Evolutionary conservation across 2,329 filamentous ascomycete genomes (phyloP).

Genomic region (Alternaria gaisen): DNA sequence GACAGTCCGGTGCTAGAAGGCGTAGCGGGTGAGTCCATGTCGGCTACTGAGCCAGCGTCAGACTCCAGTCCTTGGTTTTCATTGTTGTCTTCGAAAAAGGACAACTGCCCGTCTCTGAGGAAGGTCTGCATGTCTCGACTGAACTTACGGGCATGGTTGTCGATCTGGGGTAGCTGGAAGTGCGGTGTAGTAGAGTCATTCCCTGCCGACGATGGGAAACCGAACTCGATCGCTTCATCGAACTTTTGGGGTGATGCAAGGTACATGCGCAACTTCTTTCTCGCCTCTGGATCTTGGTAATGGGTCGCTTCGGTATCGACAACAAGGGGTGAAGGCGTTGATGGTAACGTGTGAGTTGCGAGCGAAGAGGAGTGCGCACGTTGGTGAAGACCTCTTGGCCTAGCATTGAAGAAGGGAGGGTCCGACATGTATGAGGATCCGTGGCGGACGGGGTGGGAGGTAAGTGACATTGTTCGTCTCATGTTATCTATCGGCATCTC

Average conservation of each 20-base stretch:
- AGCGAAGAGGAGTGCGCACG: constrained; percentile 43
- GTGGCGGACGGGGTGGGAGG: constrained; percentile 68
- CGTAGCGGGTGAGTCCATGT: constrained; percentile 49
- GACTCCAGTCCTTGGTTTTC: constrained; percentile 46
- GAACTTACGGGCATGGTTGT: constrained; percentile 51
- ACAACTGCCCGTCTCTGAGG: constrained; percentile 64
- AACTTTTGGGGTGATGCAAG: constrained; percentile 92
- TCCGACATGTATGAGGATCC: constrained; percentile 59
- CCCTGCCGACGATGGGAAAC: constrained; percentile 72
- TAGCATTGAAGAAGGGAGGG: constrained; percentile 35
- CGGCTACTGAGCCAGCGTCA: constrained; percentile 44
- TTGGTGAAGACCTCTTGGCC: constrained; percentile 42
- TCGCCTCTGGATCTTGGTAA: constrained; percentile 89
- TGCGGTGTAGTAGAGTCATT: constrained; percentile 31
- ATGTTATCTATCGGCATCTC: constrained; percentile 25
- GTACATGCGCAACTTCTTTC: constrained; percentile 84
- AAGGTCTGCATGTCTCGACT: constrained; percentile 67
- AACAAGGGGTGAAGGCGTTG: constrained; percentile 38
- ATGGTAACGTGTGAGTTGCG: constrained; percentile 40
- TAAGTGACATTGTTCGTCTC: constrained; percentile 75
- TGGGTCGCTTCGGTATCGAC: constrained; percentile 76
- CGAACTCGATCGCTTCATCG: constrained; percentile 93
- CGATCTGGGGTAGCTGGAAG: constrained; percentile 46
- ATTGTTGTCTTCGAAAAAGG: constrained; percentile 49
- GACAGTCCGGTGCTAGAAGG: constrained; percentile 47